Percentiles rank a stretch among this genome's conserved stretches.
These are phyloP conservation scores for Colletotrichum incanum DNA, from an alignment of 2,329 filamentous ascomycete genomes.

Conservation along the genomic window DNA sequence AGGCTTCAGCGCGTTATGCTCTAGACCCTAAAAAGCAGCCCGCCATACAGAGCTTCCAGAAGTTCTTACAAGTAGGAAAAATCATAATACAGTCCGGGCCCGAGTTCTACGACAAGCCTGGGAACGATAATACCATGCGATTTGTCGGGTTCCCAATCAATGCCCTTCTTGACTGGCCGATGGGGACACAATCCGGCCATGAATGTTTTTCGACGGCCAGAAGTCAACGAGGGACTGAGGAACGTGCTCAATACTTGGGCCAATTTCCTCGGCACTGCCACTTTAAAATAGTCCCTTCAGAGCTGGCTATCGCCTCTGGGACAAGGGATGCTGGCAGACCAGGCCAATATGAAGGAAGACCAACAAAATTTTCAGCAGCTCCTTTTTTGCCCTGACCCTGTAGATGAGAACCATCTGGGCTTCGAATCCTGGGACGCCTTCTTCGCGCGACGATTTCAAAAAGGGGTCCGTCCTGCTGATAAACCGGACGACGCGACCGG, in stretches of 20 bases:
- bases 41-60: constrained; percentile 19
- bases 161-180: constrained; percentile 72
- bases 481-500: constrained; percentile 62
- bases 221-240: constrained; percentile 67
- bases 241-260: constrained; percentile 66
- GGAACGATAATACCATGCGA: constrained; percentile 47
- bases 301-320: constrained; percentile 46
- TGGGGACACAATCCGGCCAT: constrained; percentile 69
- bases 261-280: constrained; percentile 44
- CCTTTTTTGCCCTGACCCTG: constrained; percentile 71
- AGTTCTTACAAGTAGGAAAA: constrained; percentile 13
- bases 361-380: constrained; percentile 70
- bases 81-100: constrained; percentile 14
- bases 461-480: constrained; percentile 71
- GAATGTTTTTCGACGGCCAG: constrained; percentile 67
- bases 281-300: constrained; percentile 43
- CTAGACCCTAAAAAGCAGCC: constrained; percentile 15
- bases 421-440: constrained; percentile 80
- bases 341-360: constrained; percentile 63
- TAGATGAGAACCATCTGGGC: constrained; percentile 65
- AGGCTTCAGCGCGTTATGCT: constrained; percentile 6
- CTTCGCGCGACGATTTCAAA: constrained; percentile 73
- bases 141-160: constrained; percentile 71
- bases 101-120: background rate
- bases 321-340: constrained; percentile 40